A percentile compares a stretch with the other conserved stretches of the same genome.
Evolutionary conservation across 1,139 yeast genomes (phyloP).

Genomic region (Candida sanyaensis): DNA sequence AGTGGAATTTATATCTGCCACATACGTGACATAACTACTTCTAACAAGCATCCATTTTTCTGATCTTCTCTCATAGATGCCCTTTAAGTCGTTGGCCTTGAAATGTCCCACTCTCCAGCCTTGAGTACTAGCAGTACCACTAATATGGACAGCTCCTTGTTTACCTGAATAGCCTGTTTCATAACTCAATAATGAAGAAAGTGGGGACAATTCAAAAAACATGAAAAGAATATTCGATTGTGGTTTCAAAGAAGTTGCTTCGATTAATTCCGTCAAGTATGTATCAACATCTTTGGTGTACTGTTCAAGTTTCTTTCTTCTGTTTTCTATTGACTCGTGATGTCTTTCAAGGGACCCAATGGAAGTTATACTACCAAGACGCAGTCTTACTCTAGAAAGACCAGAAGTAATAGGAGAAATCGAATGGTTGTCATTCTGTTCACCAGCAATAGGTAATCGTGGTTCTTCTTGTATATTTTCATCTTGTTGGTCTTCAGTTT

Average conservation of each 20-base stretch:
- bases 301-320: constrained; percentile 34
- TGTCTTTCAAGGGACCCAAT: constrained; percentile 27
- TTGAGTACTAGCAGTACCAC: constrained; percentile 81
- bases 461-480: neutral
- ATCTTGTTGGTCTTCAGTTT: neutral
- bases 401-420: constrained; percentile 8
- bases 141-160: constrained; percentile 80
- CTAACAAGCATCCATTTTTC: constrained; percentile 91
- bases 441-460: constrained; percentile 3
- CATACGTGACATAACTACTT: constrained; percentile 82
- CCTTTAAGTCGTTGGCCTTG: constrained; percentile 73
- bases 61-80: constrained; percentile 87
- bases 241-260: constrained; percentile 65
- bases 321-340: constrained; percentile 30
- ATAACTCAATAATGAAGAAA: constrained; percentile 79
- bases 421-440: constrained; percentile 10
- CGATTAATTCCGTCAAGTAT: constrained; percentile 65
- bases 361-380: constrained; percentile 30
- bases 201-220: constrained; percentile 87
- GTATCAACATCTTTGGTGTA: constrained; percentile 50
- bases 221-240: constrained; percentile 82
- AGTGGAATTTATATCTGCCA: constrained; percentile 82
- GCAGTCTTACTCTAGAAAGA: constrained; percentile 32
- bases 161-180: constrained; percentile 85
- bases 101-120: constrained; percentile 97